Evolutionary conservation across 164 flowering plant species (phyloP), one percentile per base, ranked within the genome.

Genomic region (Vitis amurensis): DNA sequence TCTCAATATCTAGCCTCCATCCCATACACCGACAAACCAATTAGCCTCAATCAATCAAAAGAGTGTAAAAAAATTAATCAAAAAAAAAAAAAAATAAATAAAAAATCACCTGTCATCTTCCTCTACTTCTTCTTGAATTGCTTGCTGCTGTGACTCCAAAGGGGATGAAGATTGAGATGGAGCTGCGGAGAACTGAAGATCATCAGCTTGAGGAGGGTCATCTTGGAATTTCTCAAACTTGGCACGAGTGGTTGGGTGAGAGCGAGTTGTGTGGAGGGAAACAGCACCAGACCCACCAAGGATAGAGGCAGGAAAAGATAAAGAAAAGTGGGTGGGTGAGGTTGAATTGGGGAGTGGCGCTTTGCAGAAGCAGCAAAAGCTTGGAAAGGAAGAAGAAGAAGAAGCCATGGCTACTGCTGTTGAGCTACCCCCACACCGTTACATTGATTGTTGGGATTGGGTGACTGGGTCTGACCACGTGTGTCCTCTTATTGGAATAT

Each of bases 171-270:
- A 73, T 61, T 53, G 2, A 37, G 44, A 37, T 37, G 44, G 44
- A 37, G 7, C 0, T 37, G 0, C 7, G 44, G 44, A 37, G 44
- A 6, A 6, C 44, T 37, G 44, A 37, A 37, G 7, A 37, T 37
- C 44, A 37, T 6, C 44, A 37, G 66, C 87, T 55, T 61, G 71
- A 66, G 71, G 31, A 55, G 70, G 63, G 8, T 86, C 87, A 37
- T 84, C 87, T 73, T 86, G 79, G 71, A 92, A 94, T 66, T 88
- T 85, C 49, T 92, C 97, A 78, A 91, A 92, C 82, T 94, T 94
- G 66, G 92, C 92, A 59, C 58, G 60, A 16, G 80, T 81, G 77
- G 67, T 81, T 61, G 83, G 61, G 70, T 31, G 60, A 9, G 69
- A 68, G 17, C 63, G 30, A 66, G 51, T 4, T 70, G 60, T 81